Evolutionary conservation across 2,329 filamentous ascomycete genomes (phyloP).

Genomic region (Pseudohalonectria lignicola): DNA sequence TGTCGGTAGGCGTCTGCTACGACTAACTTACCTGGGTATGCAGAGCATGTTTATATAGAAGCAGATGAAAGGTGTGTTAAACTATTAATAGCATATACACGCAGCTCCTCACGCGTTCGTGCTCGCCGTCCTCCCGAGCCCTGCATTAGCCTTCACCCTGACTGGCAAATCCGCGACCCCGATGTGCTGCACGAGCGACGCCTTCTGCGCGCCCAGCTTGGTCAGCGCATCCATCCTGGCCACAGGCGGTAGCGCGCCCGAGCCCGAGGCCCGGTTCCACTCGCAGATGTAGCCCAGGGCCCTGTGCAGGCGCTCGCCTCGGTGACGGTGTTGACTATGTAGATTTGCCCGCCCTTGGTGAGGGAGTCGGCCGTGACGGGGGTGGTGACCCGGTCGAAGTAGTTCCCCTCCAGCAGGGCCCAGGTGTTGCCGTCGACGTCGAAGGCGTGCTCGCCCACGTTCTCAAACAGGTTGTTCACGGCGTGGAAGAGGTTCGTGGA

Average conservation of each 20-base stretch:
- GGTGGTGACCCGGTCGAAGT: not conserved
- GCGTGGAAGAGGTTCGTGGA: not conserved
- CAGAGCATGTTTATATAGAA: no score
- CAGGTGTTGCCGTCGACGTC: not conserved
- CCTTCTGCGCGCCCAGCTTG: not conserved
- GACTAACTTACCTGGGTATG: no score
- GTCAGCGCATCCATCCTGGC: not conserved
- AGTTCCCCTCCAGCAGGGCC: not conserved
- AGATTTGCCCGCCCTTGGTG: not conserved
- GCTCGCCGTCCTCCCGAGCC: not conserved
- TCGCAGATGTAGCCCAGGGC: not conserved
- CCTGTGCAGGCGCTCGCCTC: not conserved
- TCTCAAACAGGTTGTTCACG: not conserved
- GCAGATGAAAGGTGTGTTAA: no score
- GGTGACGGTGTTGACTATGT: not conserved
- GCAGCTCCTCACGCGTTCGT: no score
- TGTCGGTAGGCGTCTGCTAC: no score
- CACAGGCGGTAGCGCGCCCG: not conserved
- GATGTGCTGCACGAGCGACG: not conserved
- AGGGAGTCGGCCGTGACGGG: not conserved
- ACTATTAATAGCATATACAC: no score
- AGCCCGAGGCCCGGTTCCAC: not conserved
- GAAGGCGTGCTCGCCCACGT: not conserved
- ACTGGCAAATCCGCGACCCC: not conserved
- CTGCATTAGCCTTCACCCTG: not conserved